Evolutionary conservation across 2,329 filamentous ascomycete genomes (phyloP).

Genomic region (Parafenestella ontariensis): DNA sequence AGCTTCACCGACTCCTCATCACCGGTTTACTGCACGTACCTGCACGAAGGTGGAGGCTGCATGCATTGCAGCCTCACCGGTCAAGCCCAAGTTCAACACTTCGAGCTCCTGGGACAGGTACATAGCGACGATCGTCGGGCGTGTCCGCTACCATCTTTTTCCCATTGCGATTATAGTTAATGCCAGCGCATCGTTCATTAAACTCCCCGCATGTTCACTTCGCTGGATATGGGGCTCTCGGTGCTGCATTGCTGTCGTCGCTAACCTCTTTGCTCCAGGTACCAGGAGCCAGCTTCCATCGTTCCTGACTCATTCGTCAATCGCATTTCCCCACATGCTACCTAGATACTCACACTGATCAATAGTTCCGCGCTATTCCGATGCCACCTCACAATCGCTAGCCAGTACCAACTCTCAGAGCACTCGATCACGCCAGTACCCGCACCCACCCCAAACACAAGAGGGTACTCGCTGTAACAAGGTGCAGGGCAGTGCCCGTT

Average conservation of each 20-base stretch:
- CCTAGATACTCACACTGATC: not conserved
- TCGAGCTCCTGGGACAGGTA: conserved; percentile 9
- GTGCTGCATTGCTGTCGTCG: not conserved
- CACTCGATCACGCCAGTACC: conserved; percentile 1
- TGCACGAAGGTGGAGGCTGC: conserved; percentile 16
- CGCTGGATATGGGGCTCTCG: not conserved
- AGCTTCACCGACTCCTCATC: conserved; percentile 32
- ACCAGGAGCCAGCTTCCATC: conserved; percentile 3
- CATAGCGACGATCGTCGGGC: conserved; percentile 5
- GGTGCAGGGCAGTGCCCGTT: conserved; percentile 33
- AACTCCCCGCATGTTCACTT: not conserved
- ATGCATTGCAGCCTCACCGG: conserved; percentile 40
- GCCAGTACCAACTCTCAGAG: not conserved
- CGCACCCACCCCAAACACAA: conserved; percentile 1
- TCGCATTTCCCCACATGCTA: not conserved
- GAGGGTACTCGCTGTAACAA: conserved; percentile 3
- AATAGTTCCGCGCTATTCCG: conserved; percentile 4
- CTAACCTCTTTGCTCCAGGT: not conserved
- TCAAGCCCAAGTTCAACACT: conserved; percentile 11
- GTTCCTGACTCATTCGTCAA: not conserved
- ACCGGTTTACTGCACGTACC: conserved; percentile 22
- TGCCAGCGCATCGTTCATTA: conserved; percentile 13
- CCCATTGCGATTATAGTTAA: conserved; percentile 1
- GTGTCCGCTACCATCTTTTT: not conserved
- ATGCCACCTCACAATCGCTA: conserved; percentile 1